Percentiles rank a stretch among this genome's conserved stretches.
These are phyloP conservation scores for Rhododendron williamsianum DNA, from an alignment of 148 eudicot genomes.

Conservation along the genomic window DNA sequence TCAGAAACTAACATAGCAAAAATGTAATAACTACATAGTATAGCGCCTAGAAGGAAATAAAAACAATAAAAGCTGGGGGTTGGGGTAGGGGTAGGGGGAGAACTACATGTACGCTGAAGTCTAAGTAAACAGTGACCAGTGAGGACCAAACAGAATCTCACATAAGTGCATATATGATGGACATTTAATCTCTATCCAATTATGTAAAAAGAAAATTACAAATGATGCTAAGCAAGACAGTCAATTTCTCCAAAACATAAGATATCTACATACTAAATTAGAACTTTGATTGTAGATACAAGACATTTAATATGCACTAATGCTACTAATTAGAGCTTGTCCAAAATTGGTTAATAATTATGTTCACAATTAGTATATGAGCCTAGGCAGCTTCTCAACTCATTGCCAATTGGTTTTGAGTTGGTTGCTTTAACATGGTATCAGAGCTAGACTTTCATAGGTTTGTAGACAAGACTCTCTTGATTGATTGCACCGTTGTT, in stretches of 20 bases:
- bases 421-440: background rate
- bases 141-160: background rate
- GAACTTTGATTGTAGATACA: background rate
- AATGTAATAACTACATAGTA: background rate
- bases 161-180: background rate
- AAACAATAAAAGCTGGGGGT: background rate
- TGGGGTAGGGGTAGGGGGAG: background rate
- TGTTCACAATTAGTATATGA: background rate
- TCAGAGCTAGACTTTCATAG: background rate
- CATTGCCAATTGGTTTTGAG: background rate
- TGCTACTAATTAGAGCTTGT: background rate
- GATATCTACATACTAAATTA: background rate
- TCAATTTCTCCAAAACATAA: background rate
- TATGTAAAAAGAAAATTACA: background rate
- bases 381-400: background rate
- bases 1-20: background rate
- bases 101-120: background rate
- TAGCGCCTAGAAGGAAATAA: background rate
- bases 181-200: background rate
- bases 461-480: background rate
- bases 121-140: background rate
- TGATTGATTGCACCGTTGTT: background rate
- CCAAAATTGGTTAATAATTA: too few species aligned
- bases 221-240: background rate
- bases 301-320: background rate